Base-by-base conservation (phyloP, 306 rosid species). In the Nissolia schottii region DNA sequence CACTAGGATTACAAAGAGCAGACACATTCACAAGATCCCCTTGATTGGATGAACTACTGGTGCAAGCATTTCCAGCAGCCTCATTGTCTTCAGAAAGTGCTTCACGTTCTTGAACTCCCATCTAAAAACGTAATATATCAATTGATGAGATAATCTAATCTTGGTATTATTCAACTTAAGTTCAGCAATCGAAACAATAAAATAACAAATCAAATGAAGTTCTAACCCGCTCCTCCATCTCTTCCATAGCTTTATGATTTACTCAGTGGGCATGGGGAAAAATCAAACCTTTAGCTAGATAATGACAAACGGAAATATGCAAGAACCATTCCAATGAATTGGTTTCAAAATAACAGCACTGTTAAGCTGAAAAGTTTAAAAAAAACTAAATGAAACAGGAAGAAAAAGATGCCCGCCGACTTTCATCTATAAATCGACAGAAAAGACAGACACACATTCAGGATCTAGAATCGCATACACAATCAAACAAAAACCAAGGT, bases 81-180 rank as follows among this genome's bases (percentile, higher is more conserved):
- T 81, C 85, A 2, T 74, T 77, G 32, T 63, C 86, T 68, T 77
- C 77, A 28, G 70, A 10, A 70, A 61, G 82, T 50, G 63, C 64
- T 69, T 77, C 80, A 69, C 18, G 76, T 49, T 77, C 83, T 72
- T 64, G 75, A 71, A 65, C 83, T 61, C 59, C 96, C 99, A 95
- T 95, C 91, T 86, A 79, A 66, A 66, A 84, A 65, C 74, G 70
- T 29, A 63, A 49, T 35, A 78, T 16, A 64, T 51, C 66, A 83
- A 71, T 19, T 38, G 71, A 74, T 57, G 15, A 70, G 61, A 73
- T 19, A 40, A 63, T 13, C 31, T 24, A 67, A 43, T 75, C 22
- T 51, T 46, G 51, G 15, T 37, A 11, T 3, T 6, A 70, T 38
- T 73, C 75, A 46, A 61, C 53, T 70, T 70, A 28, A 75, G 63